Conservation (phyloP, 1,284 basidiomycete species). For the Sphagnurus paluster region DNA sequence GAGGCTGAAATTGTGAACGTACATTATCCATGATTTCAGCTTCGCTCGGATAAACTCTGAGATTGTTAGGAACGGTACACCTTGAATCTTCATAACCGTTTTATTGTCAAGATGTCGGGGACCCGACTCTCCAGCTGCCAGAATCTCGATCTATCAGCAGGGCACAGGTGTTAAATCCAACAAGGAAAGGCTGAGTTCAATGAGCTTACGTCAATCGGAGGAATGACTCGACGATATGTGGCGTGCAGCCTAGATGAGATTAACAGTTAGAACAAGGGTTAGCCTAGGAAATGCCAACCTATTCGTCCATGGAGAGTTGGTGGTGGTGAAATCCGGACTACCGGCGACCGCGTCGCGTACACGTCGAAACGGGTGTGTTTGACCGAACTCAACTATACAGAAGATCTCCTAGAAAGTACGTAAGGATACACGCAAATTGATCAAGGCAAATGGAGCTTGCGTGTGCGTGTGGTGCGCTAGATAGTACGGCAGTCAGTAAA, state of each 20-base stretch:
- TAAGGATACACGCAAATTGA: slow-evolving; percentile 11
- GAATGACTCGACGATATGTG: slow-evolving; percentile 51
- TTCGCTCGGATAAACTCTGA: slow-evolving; percentile 81
- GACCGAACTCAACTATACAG: slow-evolving; percentile 54
- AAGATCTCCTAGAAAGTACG: slow-evolving; percentile 44
- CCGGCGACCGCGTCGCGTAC: slow-evolving; percentile 50
- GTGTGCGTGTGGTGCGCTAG: slow-evolving; percentile 53
- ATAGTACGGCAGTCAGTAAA: slow-evolving; percentile 57
- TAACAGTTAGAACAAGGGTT: slow-evolving; percentile 7
- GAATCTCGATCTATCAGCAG: slow-evolving; percentile 67
- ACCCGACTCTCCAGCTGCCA: slow-evolving; percentile 76
- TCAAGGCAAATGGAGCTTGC: slow-evolving; percentile 36
- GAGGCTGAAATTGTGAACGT: slow-evolving; percentile 30
- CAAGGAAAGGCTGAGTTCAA: slow-evolving; percentile 4
- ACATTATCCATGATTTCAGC: slow-evolving; percentile 77
- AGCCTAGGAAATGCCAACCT: slow-evolving; percentile 31
- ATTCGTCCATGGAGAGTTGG: slow-evolving; percentile 52
- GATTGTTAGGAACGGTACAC: slow-evolving; percentile 72
- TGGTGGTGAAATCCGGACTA: slow-evolving; percentile 43
- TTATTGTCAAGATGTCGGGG: slow-evolving; percentile 67
- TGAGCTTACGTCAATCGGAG: slow-evolving; percentile 36
- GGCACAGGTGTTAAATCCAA: slow-evolving; percentile 7
- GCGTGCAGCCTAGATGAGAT: slow-evolving; percentile 46
- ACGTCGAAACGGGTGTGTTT: slow-evolving; percentile 50
- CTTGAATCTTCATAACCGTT: slow-evolving; percentile 64